Evolutionary conservation across 228 moss, liverwort and hornwort species (phyloP).

Genomic region (Sphagnum magellanicum): DNA sequence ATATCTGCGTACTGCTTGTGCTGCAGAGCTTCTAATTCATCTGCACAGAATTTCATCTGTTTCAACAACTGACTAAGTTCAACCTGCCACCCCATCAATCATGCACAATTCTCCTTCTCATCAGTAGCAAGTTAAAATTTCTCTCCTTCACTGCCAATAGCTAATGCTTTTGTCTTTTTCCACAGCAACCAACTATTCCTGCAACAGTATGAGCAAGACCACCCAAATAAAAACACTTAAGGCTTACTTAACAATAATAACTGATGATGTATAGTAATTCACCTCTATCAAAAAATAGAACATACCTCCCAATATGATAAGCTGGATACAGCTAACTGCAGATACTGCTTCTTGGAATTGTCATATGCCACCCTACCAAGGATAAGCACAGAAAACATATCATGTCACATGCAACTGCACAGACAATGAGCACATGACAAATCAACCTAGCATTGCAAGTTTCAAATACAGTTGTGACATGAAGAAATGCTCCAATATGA

Average conservation of each 20-base stretch:
- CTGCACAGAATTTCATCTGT: constrained; percentile 27
- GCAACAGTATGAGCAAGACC: neutral
- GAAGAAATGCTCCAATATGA: too few relatives aligned
- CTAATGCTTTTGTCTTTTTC: neutral
- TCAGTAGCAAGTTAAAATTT: too few relatives aligned
- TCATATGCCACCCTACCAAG: constrained; percentile 33
- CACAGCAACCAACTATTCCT: neutral
- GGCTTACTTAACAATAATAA: too few relatives aligned
- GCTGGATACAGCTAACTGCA: constrained; percentile 34
- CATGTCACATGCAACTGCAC: too few relatives aligned
- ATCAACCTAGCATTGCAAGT: too few relatives aligned
- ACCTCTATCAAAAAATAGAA: too few relatives aligned
- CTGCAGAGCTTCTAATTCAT: constrained; percentile 30
- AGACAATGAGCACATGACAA: too few relatives aligned
- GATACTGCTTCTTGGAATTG: constrained; percentile 33
- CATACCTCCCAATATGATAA: constrained; percentile 31
- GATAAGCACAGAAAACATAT: neutral
- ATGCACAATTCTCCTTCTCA: too few relatives aligned
- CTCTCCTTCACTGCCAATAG: too few relatives aligned
- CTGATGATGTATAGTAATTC: too few relatives aligned
- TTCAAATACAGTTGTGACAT: too few relatives aligned
- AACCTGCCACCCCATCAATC: constrained; percentile 15
- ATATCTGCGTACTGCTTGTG: constrained; percentile 26
- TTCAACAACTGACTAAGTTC: constrained; percentile 22
- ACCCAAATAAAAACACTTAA: neutral